Conservation (phyloP, 2,329 filamentous ascomycete species). For the Pseudocercospora fuligena region DNA sequence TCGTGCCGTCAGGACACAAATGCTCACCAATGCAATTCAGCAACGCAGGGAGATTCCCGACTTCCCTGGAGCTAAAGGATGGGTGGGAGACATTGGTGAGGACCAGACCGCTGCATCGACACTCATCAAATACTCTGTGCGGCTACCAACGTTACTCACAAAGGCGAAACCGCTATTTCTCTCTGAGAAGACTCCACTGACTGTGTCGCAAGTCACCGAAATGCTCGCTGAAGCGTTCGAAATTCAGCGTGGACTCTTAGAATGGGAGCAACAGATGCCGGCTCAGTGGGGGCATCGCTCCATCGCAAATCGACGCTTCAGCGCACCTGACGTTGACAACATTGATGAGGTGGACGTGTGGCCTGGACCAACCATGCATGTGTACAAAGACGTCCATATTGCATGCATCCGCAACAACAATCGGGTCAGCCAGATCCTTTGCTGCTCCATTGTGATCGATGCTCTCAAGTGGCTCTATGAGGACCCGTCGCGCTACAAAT, state of each 20-base stretch:
- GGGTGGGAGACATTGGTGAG: constrained; percentile 11
- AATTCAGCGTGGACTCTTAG: not conserved
- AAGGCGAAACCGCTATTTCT: constrained; percentile 8
- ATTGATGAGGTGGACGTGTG: constrained; percentile 16
- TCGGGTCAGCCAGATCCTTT: constrained; percentile 17
- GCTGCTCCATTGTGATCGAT: constrained; percentile 15
- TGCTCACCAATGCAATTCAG: constrained; percentile 19
- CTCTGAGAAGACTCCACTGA: not conserved
- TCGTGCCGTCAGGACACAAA: constrained; percentile 18
- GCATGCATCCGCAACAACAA: constrained; percentile 17
- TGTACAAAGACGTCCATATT: constrained; percentile 16
- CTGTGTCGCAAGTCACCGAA: not conserved
- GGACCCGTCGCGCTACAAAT: not conserved
- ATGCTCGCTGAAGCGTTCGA: constrained; percentile 14
- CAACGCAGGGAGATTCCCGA: constrained; percentile 14
- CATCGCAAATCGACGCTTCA: constrained; percentile 7
- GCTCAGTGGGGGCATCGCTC: constrained; percentile 13
- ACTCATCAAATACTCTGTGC: constrained; percentile 7
- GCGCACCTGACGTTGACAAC: constrained; percentile 3
- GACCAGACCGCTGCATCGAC: constrained; percentile 4
- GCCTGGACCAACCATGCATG: constrained; percentile 16
- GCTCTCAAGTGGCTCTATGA: constrained; percentile 18
- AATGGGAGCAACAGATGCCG: constrained; percentile 15
- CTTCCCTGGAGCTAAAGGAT: constrained; percentile 14
- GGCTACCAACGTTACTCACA: constrained; percentile 8